Conservation (phyloP, 768 basidiomycete genomes). For the Collybia mongolica region DNA sequence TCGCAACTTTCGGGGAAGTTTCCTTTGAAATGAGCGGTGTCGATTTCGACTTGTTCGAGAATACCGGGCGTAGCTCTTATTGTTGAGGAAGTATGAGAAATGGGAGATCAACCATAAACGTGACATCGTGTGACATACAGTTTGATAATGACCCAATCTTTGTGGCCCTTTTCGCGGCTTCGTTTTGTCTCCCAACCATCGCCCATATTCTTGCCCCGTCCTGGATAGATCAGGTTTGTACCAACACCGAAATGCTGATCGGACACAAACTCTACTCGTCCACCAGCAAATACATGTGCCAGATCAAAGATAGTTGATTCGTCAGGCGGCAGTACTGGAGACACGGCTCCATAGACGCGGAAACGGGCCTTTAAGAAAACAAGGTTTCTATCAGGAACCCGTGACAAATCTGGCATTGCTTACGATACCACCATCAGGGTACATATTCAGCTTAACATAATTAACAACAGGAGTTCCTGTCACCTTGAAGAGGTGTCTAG, state of each 20-base stretch:
- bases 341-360: slow-evolving; percentile 83
- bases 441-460: slow-evolving; percentile 91
- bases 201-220: slow-evolving; percentile 92
- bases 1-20: slow-evolving; percentile 93
- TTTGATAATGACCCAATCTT: slow-evolving; percentile 89
- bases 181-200: slow-evolving; percentile 99
- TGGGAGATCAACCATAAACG: slow-evolving; percentile 1
- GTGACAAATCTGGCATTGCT: slow-evolving; percentile 23
- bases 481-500: slow-evolving; percentile 87
- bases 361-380: slow-evolving; percentile 71
- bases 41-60: slow-evolving; percentile 81
- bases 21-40: slow-evolving; percentile 94
- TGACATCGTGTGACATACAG: slow-evolving; percentile 51
- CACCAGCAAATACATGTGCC: slow-evolving; percentile 89
- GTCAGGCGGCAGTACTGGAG: slow-evolving; percentile 56
- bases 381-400: neutral
- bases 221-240: slow-evolving; percentile 87
- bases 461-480: slow-evolving; percentile 52
- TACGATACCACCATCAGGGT: slow-evolving; percentile 97
- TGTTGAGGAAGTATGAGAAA: slow-evolving; percentile 2
- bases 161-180: slow-evolving; percentile 75
- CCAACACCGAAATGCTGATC: slow-evolving; percentile 97
- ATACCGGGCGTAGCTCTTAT: slow-evolving; percentile 70
- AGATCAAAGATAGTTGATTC: slow-evolving; percentile 66
- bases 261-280: slow-evolving; percentile 77